phyloP scores from a whole-genome alignment of 78 protist species.

The Speleostelium caveatum region DNA sequence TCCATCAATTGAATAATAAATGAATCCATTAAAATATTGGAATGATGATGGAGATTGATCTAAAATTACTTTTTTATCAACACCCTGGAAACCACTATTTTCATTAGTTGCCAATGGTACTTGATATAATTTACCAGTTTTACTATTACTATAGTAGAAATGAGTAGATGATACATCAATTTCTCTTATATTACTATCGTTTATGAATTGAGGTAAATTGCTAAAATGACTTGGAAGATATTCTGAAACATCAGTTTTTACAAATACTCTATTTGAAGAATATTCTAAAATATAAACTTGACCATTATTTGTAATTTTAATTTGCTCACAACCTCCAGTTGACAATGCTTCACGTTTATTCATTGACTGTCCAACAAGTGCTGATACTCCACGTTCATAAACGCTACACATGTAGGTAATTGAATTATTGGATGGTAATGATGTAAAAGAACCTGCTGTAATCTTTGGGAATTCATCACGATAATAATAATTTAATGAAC shows the following conservation, averaged over 20 bases:
- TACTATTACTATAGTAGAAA: background rate
- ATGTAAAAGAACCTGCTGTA: constrained; percentile 3
- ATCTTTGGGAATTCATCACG: background rate
- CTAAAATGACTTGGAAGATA: background rate
- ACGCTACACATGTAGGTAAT: constrained; percentile 6
- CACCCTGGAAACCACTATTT: no score
- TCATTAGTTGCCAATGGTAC: background rate
- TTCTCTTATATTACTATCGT: background rate
- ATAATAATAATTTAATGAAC: background rate
- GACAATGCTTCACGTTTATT: background rate
- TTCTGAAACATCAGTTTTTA: background rate
- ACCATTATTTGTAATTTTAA: background rate
- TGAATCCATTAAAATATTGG: background rate
- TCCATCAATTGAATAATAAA: background rate
- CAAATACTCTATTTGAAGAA: background rate
- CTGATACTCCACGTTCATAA: constrained; percentile 1
- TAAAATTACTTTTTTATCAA: background rate
- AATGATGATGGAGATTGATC: background rate
- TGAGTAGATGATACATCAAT: constrained; percentile 7
- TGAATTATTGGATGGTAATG: background rate
- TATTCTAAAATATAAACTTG: background rate
- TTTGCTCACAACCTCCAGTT: constrained; percentile 10
- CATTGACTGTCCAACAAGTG: background rate
- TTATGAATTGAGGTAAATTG: background rate
- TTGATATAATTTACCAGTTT: background rate